Evolutionary conservation across 371 early-diverging fungal species (phyloP).

Genomic region (Batkoa obscura): DNA sequence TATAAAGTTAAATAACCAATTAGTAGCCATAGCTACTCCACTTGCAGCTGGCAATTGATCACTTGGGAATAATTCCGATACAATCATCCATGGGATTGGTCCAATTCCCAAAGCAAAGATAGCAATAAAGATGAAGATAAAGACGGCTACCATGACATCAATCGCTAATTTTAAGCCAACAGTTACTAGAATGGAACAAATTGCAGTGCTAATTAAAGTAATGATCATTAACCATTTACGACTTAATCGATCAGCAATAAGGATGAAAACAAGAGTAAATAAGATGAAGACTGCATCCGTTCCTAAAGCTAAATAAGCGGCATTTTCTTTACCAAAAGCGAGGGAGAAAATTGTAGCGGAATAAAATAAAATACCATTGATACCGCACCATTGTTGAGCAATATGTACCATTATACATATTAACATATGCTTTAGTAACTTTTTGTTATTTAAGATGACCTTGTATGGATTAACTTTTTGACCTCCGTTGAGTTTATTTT

Average conservation of each 20-base stretch:
- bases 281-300: constrained; percentile 31
- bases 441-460: constrained; percentile 21
- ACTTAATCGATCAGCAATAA: constrained; percentile 50
- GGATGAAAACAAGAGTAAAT: constrained; percentile 24
- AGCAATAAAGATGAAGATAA: constrained; percentile 54
- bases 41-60: constrained; percentile 40
- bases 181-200: constrained; percentile 29
- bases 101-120: constrained; percentile 71
- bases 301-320: constrained; percentile 28
- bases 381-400: constrained; percentile 63
- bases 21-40: constrained; percentile 32
- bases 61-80: constrained; percentile 43
- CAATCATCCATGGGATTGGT: constrained; percentile 49
- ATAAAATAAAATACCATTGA: constrained; percentile 69
- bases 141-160: constrained; percentile 34
- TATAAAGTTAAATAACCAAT: constrained; percentile 48
- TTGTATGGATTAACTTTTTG: constrained; percentile 12
- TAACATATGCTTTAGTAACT: constrained; percentile 30
- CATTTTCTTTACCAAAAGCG: constrained; percentile 22
- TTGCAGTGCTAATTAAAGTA: constrained; percentile 29
- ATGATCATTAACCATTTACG: constrained; percentile 47
- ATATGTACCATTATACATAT: constrained; percentile 22
- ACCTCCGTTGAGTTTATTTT: constrained; percentile 3
- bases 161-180: constrained; percentile 25
- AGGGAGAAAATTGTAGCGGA: constrained; percentile 26